phyloP scores from a whole-genome alignment of 2,329 filamentous ascomycete species.

The Arthrobotrys pseudoclavata region DNA sequence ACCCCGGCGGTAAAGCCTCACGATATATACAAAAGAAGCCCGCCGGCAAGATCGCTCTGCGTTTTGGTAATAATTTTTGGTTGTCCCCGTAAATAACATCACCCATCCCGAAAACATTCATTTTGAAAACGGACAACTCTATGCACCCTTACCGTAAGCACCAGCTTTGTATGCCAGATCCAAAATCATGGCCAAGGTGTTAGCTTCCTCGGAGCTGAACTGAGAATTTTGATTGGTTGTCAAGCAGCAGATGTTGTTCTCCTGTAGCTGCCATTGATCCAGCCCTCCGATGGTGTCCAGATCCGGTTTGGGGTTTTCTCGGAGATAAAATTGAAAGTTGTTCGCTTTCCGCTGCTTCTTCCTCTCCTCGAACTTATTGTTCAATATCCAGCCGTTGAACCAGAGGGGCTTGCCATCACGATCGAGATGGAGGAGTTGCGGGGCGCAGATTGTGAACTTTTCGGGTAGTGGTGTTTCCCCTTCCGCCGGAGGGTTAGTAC shows the following conservation, averaged over 20 bases:
- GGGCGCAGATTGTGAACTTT: constrained; percentile 67
- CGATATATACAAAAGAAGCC: constrained; percentile 15
- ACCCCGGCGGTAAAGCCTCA: background rate
- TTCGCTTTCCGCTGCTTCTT: constrained; percentile 65
- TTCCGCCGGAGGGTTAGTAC: background rate
- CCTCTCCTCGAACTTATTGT: constrained; percentile 67
- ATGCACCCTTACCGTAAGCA: constrained; percentile 61
- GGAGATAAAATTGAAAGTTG: constrained; percentile 65
- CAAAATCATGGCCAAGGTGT: constrained; percentile 64
- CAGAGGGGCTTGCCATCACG: constrained; percentile 67
- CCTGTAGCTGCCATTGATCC: constrained; percentile 65
- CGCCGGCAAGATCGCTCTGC: background rate
- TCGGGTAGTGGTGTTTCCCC: constrained; percentile 38
- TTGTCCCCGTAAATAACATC: background rate
- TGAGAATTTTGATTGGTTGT: constrained; percentile 63
- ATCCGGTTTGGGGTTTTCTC: constrained; percentile 64
- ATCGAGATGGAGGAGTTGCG: constrained; percentile 69
- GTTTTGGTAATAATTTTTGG: background rate
- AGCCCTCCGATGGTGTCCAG: constrained; percentile 47
- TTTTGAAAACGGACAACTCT: background rate
- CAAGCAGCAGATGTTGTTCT: constrained; percentile 66
- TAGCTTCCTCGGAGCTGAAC: constrained; percentile 63
- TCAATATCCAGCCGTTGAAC: constrained; percentile 69
- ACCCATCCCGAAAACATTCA: background rate
- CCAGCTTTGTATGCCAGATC: constrained; percentile 61